Percentiles rank a stretch among this genome's conserved stretches.
phyloP scores from a whole-genome alignment of 441 rosid species.

The Adansonia grandidieri region DNA sequence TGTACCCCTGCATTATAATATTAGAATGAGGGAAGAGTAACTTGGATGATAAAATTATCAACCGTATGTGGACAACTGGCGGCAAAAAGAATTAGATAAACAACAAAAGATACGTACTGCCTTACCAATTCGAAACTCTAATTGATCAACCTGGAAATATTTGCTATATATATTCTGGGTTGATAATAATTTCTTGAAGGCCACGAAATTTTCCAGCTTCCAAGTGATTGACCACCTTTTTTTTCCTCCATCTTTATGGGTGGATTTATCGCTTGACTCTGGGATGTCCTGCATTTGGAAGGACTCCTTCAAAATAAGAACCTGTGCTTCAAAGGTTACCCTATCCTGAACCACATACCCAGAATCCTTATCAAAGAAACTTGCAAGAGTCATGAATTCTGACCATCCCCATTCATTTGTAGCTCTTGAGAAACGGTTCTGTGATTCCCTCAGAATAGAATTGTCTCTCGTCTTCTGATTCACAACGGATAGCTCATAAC shows the following conservation, averaged over 20 bases:
- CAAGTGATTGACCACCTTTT: constrained; percentile 84
- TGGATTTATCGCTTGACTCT: constrained; percentile 45
- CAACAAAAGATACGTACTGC: constrained; percentile 40
- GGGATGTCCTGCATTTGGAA: constrained; percentile 72
- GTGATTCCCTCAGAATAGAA: constrained; percentile 89
- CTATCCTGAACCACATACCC: constrained; percentile 96
- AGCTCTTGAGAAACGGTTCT: constrained; percentile 93
- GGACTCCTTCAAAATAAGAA: constrained; percentile 95
- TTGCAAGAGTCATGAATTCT: constrained; percentile 94
- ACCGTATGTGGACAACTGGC: too few species aligned
- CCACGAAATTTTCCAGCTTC: constrained; percentile 93
- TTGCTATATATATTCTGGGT: constrained; percentile 92
- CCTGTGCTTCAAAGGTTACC: constrained; percentile 88
- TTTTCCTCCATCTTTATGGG: constrained; percentile 54
- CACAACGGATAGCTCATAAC: constrained; percentile 86
- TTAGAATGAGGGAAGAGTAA: background rate
- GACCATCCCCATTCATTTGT: constrained; percentile 99
- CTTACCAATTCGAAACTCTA: constrained; percentile 94
- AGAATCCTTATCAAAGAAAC: constrained; percentile 95
- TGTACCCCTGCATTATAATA: constrained; percentile 73
- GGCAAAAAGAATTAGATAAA: constrained; percentile 32
- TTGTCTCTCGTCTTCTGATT: constrained; percentile 86
- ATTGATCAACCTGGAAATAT: constrained; percentile 94
- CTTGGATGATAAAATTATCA: background rate
- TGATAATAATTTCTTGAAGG: constrained; percentile 91